A percentile compares a stretch with the other conserved stretches of the same genome.
Evolutionary conservation across 2,329 filamentous ascomycete species (phyloP).

Genomic region (Kalmusia sp.): DNA sequence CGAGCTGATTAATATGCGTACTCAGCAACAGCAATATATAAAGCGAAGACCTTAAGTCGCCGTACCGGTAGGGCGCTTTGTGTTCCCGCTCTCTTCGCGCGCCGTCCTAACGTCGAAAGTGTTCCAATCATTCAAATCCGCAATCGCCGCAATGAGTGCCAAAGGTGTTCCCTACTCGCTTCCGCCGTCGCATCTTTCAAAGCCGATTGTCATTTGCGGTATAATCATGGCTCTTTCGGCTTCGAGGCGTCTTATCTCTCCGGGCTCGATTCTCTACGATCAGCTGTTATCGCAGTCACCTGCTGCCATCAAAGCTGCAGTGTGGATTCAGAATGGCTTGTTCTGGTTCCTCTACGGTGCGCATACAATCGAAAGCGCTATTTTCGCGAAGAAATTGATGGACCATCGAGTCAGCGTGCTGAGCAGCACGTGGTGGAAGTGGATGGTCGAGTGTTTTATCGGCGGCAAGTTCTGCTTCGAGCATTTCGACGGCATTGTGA

Average conservation of each 20-base stretch:
- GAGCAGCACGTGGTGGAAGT: slow-evolving; percentile 29
- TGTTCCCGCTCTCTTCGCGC: not conserved
- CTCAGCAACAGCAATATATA: no score
- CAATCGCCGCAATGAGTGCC: slow-evolving; percentile 18
- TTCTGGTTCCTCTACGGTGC: slow-evolving; percentile 33
- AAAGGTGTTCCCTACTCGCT: slow-evolving; percentile 22
- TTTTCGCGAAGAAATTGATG: slow-evolving; percentile 24
- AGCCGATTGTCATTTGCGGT: slow-evolving; percentile 28
- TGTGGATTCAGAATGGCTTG: slow-evolving; percentile 27
- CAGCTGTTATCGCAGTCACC: slow-evolving; percentile 16
- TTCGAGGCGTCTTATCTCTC: slow-evolving; percentile 21
- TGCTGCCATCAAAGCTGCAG: slow-evolving; percentile 18
- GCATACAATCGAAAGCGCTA: slow-evolving; percentile 28
- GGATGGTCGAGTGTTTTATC: slow-evolving; percentile 34
- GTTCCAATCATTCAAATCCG: not conserved
- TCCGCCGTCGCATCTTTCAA: slow-evolving; percentile 22
- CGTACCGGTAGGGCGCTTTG: no score
- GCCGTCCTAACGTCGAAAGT: not conserved
- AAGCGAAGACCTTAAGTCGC: not conserved
- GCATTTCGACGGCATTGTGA: slow-evolving; percentile 29
- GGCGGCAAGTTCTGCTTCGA: slow-evolving; percentile 29
- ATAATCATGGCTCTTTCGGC: slow-evolving; percentile 33
- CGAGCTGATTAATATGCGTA: not conserved
- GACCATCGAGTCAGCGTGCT: slow-evolving; percentile 22
- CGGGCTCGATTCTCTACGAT: slow-evolving; percentile 27